Percentiles rank a stretch among this genome's conserved stretches.
Conservation (phyloP, 2,329 filamentous ascomycete genomes). For the Rhynchosporium graminicola region DNA sequence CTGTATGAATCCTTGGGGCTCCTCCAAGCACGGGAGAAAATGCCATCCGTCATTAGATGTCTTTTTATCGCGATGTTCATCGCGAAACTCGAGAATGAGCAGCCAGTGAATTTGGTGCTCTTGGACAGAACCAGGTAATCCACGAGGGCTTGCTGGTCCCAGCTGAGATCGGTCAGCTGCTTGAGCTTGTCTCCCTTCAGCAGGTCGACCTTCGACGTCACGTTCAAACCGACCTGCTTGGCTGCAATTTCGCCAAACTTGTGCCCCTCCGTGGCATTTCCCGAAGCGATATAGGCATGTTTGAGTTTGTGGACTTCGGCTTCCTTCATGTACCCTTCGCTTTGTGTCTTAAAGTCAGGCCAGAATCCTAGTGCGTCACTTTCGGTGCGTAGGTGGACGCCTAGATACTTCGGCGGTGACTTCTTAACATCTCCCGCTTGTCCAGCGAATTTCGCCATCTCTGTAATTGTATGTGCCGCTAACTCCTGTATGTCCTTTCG, state of each 20-base stretch:
- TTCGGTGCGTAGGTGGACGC: slow-evolving; percentile 52
- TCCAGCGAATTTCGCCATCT: slow-evolving; percentile 41
- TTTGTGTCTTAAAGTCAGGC: slow-evolving; percentile 48
- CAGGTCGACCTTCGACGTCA: slow-evolving; percentile 48
- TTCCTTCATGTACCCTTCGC: slow-evolving; percentile 43
- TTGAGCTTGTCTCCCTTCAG: slow-evolving; percentile 43
- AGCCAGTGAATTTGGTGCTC: slow-evolving; percentile 48
- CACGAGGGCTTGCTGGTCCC: slow-evolving; percentile 52
- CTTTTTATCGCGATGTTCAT: slow-evolving; percentile 50
- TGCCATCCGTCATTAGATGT: slow-evolving; percentile 43
- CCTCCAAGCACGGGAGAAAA: slow-evolving; percentile 45
- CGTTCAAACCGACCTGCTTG: slow-evolving; percentile 42
- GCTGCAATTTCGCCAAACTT: slow-evolving; percentile 43
- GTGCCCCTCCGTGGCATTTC: slow-evolving; percentile 46
- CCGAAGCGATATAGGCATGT: slow-evolving; percentile 49
- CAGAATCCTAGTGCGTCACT: slow-evolving; percentile 49
- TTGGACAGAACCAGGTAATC: slow-evolving; percentile 53
- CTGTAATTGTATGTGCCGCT: slow-evolving; percentile 41
- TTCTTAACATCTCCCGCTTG: slow-evolving; percentile 21
- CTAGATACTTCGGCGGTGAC: slow-evolving; percentile 36
- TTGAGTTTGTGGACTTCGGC: slow-evolving; percentile 41
- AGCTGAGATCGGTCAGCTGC: slow-evolving; percentile 44
- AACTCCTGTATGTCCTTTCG: slow-evolving; percentile 47
- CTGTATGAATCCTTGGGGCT: slow-evolving; percentile 47
- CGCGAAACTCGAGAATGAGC: slow-evolving; percentile 51